phyloP scores from a whole-genome alignment of 2,329 filamentous ascomycete species.

The Alternaria triticina region DNA sequence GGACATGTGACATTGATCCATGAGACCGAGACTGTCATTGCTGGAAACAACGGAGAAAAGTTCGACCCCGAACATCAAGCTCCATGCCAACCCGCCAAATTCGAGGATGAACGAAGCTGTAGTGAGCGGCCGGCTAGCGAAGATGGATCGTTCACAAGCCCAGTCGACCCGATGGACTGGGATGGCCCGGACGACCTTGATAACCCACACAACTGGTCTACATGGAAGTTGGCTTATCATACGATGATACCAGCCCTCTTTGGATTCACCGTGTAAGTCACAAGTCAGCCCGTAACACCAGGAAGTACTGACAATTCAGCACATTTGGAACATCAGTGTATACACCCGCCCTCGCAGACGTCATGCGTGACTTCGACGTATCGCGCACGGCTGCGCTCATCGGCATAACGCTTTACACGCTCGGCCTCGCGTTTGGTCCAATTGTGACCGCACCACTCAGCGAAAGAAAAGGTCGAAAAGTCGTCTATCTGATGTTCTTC shows the following conservation, averaged over 20 bases:
- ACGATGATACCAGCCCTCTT: constrained; percentile 43
- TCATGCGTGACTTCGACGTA: constrained; percentile 62
- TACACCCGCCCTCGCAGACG: constrained; percentile 54
- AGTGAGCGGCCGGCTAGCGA: not conserved
- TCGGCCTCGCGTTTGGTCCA: constrained; percentile 67
- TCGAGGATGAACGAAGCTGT: not conserved
- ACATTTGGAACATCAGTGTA: constrained; percentile 63
- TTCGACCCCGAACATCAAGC: not conserved
- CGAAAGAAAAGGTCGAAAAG: constrained; percentile 63
- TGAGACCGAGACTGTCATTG: not conserved
- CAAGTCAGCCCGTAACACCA: not conserved
- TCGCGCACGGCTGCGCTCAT: constrained; percentile 64
- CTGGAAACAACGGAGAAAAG: not conserved
- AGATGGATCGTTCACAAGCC: not conserved
- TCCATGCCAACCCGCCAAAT: not conserved
- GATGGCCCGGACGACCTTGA: constrained; percentile 42
- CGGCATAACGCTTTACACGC: constrained; percentile 64
- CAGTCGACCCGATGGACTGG: constrained; percentile 30
- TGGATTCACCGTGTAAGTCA: constrained; percentile 46
- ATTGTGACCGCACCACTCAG: constrained; percentile 65
- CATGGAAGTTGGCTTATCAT: constrained; percentile 40
- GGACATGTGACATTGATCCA: not conserved
- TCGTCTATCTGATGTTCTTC: constrained; percentile 58
- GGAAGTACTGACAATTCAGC: constrained; percentile 39
- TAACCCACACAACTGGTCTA: constrained; percentile 51